Conservation (phyloP, 2,329 filamentous ascomycete species). For the Ophiostoma himal-ulmi region DNA sequence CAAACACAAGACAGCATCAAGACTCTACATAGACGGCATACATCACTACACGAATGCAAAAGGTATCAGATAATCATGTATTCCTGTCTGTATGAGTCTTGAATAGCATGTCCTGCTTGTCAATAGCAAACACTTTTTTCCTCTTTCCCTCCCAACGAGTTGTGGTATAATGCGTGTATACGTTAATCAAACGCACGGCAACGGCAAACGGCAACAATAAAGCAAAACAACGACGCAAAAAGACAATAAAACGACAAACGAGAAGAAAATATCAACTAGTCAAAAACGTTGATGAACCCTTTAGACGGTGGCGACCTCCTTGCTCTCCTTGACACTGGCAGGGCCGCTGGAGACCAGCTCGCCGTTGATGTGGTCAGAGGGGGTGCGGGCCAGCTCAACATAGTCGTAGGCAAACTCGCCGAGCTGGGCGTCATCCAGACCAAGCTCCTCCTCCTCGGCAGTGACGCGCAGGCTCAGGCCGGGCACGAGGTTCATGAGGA, state of each 20-base stretch:
- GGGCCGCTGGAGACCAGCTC: constrained; percentile 20
- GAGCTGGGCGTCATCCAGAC: constrained; percentile 84
- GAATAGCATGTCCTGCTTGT: constrained; percentile 9
- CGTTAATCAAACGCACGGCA: neutral
- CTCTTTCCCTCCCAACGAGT: neutral
- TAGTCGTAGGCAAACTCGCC: constrained; percentile 96
- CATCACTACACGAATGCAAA: neutral
- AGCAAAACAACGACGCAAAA: neutral
- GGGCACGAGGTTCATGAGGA: constrained; percentile 72
- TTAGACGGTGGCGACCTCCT: constrained; percentile 17
- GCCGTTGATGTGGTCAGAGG: constrained; percentile 21
- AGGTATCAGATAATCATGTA: constrained; percentile 7
- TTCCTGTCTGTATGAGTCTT: constrained; percentile 8
- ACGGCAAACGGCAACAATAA: neutral
- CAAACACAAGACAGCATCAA: neutral
- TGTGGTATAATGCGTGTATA: constrained; percentile 10
- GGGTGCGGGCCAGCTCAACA: constrained; percentile 64
- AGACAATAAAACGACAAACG: neutral
- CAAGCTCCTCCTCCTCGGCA: constrained; percentile 74
- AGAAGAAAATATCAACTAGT: neutral
- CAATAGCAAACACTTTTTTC: constrained; percentile 10
- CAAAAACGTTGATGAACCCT: neutral
- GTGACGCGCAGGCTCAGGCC: constrained; percentile 66
- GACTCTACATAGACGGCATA: constrained; percentile 1
- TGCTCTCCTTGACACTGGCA: constrained; percentile 22